phyloP scores from a whole-genome alignment of 129 eudicot species.

The Centrapalus pauciflorus region DNA sequence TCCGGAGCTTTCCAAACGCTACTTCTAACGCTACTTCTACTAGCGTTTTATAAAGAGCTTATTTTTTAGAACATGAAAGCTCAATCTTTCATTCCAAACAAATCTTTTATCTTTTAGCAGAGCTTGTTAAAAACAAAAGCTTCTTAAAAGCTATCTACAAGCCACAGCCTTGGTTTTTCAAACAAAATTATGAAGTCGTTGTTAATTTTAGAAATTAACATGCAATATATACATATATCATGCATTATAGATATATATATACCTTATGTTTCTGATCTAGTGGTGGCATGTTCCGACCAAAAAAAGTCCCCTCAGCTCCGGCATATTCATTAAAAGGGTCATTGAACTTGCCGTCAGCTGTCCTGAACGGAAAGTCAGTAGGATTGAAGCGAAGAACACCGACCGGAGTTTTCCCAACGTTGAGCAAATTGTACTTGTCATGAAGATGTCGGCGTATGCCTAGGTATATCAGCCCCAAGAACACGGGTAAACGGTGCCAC shows the following conservation, averaged over 20 bases:
- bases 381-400: slow-evolving; percentile 40
- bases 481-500: slow-evolving; percentile 65
- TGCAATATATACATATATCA: no score
- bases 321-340: slow-evolving; percentile 49
- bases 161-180: no score
- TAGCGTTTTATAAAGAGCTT: no score
- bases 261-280: slow-evolving; percentile 48
- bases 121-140: no score
- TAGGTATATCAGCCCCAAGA: slow-evolving; percentile 48
- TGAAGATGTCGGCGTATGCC: slow-evolving; percentile 47
- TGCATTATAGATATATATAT: neutral
- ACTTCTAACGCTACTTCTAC: no score
- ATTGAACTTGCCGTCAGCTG: slow-evolving; percentile 46
- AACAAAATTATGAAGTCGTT: no score
- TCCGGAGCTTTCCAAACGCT: no score
- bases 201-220: no score
- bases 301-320: slow-evolving; percentile 50
- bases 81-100: no score
- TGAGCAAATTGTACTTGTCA: slow-evolving; percentile 47
- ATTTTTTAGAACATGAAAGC: no score
- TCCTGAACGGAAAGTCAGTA: slow-evolving; percentile 34
- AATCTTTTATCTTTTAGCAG: no score
- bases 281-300: slow-evolving; percentile 58
- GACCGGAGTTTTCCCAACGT: slow-evolving; percentile 43
- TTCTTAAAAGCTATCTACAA: no score